Base-by-base conservation (phyloP, 371 early-diverging fungal species). In the Actinomucor elegans region DNA sequence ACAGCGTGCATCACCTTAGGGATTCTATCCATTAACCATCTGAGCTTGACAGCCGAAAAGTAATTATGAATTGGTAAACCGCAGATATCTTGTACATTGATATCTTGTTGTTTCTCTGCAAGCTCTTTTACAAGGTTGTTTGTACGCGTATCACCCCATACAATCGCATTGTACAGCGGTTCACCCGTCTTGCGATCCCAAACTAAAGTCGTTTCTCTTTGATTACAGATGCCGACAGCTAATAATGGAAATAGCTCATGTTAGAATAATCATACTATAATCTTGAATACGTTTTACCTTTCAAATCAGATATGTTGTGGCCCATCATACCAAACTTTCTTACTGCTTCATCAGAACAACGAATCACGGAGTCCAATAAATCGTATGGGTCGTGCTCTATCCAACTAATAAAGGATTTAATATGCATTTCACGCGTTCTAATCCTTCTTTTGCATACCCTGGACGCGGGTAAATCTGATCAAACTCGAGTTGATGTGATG, bases 51-150 rank as follows among this genome's bases (percentile, higher is more conserved):
- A 1, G 90, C 98, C 35, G 89, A 86, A 62, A 97, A 97, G 71
- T 97, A 97, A 11, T 95, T 96, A 20, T 93, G 85, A 32, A 96
- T 66, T 15, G 96, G 96, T 21, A 96, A 76, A n/a, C 96, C 97
- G 66, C 92, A 93, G 28, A 80, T 77, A 20, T 71, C 61, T 65
- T 73, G 75, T 24, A 84, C 66, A 28, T 86, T 66, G 2, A 73
- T 67, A 12, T 73, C 62, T 9, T 77, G 65, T 31, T 59, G 48
- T 18, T 63, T 66, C 37, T 74, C 77, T 35, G 72, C 70, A 15
- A 94, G 74, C 26, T 66, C 40, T 36, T 80, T 69, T 20, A 96
- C 96, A 10, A 89, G 71, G 14, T 75, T 79, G 46, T 81, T 72
- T 7, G 97, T 96, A 50, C 98, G 85, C 23, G 88, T 83, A 64